Evolutionary conservation across 2,329 filamentous ascomycete genomes (phyloP), one percentile per base, ranked within the genome.

Genomic region (Thielaviopsis populi): DNA sequence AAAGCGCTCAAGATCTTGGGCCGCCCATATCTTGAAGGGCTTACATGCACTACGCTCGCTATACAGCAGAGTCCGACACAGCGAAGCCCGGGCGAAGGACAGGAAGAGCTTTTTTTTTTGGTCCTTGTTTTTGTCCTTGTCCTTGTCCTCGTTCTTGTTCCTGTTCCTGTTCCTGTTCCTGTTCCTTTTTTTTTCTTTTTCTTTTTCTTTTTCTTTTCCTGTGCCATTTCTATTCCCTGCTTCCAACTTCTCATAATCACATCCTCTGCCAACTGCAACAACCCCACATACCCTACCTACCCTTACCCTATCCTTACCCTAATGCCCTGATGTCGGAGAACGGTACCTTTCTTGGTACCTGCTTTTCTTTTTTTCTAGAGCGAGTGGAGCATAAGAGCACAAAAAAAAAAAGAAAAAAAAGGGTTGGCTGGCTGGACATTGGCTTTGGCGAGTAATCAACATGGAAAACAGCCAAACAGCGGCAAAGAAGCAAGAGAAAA

Each of bases 341-440:
- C 42, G 59, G 59, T 61, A 46, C 59, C 59, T 61, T 61, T 61
- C 24, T 61, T 61, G 59, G 59, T 61, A 61, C 59, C 59, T 61
- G 59, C 59, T 61, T 61, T 27, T 53, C 37, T 48, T 62, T 53
- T 48, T 48, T 62, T 54, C 43, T 22, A 40, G 17, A 61, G 61
- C 41, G 33, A 62, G 40, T 46, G 19, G 43, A 62, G 46, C 53
- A 30, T 33, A 56, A 37, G 24, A 46, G n/a, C 15, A 46, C 24
- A 56, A 53, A 56, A 56, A 37, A 56, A 56, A 17, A 53, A 53
- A n/a, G n/a, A n/a, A 56, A 53, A 56, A 56, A 37, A 56, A 56
- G 10, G n/a, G n/a, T n/a, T n/a, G 42, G 42, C 33, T 37, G 30
- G 30, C 30, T 7, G 3, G 33, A n/a, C n/a, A n/a, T n/a, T n/a